Evolutionary conservation across 2,329 filamentous ascomycete species (phyloP), one percentile per base, ranked within the genome.

Genomic region (Fusarium sp.): DNA sequence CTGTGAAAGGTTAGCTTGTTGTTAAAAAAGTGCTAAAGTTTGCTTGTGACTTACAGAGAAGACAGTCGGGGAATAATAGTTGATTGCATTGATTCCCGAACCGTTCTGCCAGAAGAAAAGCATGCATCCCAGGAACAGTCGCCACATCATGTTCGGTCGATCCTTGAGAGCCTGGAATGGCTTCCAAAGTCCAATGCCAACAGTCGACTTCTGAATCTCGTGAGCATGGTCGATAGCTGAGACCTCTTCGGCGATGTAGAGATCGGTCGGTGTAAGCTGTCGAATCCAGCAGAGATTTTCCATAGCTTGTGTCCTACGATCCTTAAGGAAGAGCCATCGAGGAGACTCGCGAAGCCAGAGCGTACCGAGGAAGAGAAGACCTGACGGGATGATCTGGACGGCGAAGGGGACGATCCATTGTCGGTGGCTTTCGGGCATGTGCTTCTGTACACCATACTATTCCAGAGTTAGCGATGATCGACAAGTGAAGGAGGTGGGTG

Each of bases 41-140:
- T 5, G 13, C 8, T 1, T 9, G 0, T 3, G 8, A 30, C 63
- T 30, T 66, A 66, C 72, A 3, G 66, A 64, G 17, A 74, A 74
- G 26, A 74, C 73, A 8, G 72, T 74, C 6, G 71, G 72, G 5
- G 72, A 74, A 37, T 74, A 74, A 40, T 74, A 74, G 64, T 74
- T 74, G 40, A 74, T 74, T 7, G 72, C 72, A 12, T 74, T 74
- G n/a, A 74, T 74, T 13, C 90, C 90, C 0, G 84, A 86, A 10
- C 88, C 87, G 68, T 92, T 92, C 77, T 92, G 90, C 85, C 87
- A 91, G 70, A 91, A 83, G 83, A 91, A 91, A 17, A 92, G 82
- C 75, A 89, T 87, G 27, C 87, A 86, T 54, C 89, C 89, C 20
- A 92, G 83, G 76, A 90, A 87, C 69, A 92, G 85, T 45, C 90